Evolutionary conservation across 2,329 filamentous ascomycete genomes (phyloP).

Genomic region (Leptographium radiaticola): DNA sequence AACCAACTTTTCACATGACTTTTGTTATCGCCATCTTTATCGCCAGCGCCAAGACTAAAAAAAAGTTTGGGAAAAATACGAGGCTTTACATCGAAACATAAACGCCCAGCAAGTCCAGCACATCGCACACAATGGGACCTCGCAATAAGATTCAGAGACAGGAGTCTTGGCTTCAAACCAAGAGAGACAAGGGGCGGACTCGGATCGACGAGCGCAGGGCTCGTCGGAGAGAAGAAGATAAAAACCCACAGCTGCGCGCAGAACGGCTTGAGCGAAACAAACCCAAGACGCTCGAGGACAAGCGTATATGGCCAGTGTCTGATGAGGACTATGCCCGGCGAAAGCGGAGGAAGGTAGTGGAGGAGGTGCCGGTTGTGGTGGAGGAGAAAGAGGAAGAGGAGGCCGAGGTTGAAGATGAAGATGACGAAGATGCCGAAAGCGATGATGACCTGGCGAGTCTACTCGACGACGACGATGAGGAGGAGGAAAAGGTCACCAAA

Average conservation of each 20-base stretch:
- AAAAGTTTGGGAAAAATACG: not conserved
- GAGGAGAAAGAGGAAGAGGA: slow-evolving; percentile 31
- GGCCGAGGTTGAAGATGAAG: slow-evolving; percentile 30
- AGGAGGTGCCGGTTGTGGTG: slow-evolving; percentile 30
- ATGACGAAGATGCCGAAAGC: slow-evolving; percentile 40
- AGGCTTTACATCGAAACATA: not conserved
- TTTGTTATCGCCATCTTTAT: not conserved
- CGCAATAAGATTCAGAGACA: slow-evolving; percentile 72
- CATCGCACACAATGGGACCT: slow-evolving; percentile 5
- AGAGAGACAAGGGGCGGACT: slow-evolving; percentile 30
- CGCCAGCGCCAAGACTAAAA: not conserved
- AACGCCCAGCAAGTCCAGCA: no score
- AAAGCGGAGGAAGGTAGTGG: slow-evolving; percentile 37
- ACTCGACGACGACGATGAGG: slow-evolving; percentile 16
- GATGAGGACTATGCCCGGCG: slow-evolving; percentile 44
- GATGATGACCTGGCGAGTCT: slow-evolving; percentile 20
- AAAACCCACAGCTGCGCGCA: slow-evolving; percentile 62
- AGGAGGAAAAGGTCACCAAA: slow-evolving; percentile 23
- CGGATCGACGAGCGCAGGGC: slow-evolving; percentile 66
- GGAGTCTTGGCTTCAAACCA: slow-evolving; percentile 65
- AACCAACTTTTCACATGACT: not conserved
- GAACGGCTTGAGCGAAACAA: slow-evolving; percentile 66
- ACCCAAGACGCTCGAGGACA: slow-evolving; percentile 70
- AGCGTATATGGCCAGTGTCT: slow-evolving; percentile 80
- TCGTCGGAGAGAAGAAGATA: slow-evolving; percentile 73